Base-by-base conservation (phyloP, 2,329 filamentous ascomycete genomes). In the Mollisia scopiformis region DNA sequence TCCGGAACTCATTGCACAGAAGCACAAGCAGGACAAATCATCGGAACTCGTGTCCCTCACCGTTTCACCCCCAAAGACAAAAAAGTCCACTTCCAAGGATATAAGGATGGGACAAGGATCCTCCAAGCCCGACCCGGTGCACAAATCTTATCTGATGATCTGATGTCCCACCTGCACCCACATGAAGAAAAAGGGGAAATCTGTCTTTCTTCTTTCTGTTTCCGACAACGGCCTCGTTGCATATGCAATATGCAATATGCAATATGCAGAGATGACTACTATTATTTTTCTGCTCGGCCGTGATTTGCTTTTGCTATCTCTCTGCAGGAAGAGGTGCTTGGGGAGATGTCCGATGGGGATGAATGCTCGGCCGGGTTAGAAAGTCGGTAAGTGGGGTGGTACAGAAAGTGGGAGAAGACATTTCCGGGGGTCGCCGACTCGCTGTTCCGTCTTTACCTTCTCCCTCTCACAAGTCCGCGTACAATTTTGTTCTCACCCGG, bases 71-170 rank as follows among this genome's bases (percentile, higher is more conserved):
- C n/a, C n/a, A n/a, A n/a, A n/a, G n/a, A n/a, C n/a, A n/a, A n/a
- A n/a, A n/a, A n/a, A n/a, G 31, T 33, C 31, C 31, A 33, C 31
- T 13, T 33, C 31, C 31, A 39, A 39, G 37, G 37, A 39, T 39
- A 10, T 21, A n/a, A n/a, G n/a, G n/a, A n/a, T n/a, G n/a, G n/a
- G n/a, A 21, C 39, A 43, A 21, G 37, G 37, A 21, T 41, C n/a
- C n/a, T 21, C n/a, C 41, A 46, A 10, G 5, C 3, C 41, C 21
- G 14, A 13, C 16, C 7, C 6, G 13, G 7, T 5, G 21, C 7
- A 28, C 2, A 23, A 51, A 19, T 51, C 49, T 51, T 51, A 51
- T 51, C 49, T 51, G 49, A 51, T 51, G 28, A 51, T 33, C 49
- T 51, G 28, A 51, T 51, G 19, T 16, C 19, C 11, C 10, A 19